Evolutionary conservation across 1,139 yeast species (phyloP), one percentile per base, ranked within the genome.

Genomic region (Geotrichum klebahnii): DNA sequence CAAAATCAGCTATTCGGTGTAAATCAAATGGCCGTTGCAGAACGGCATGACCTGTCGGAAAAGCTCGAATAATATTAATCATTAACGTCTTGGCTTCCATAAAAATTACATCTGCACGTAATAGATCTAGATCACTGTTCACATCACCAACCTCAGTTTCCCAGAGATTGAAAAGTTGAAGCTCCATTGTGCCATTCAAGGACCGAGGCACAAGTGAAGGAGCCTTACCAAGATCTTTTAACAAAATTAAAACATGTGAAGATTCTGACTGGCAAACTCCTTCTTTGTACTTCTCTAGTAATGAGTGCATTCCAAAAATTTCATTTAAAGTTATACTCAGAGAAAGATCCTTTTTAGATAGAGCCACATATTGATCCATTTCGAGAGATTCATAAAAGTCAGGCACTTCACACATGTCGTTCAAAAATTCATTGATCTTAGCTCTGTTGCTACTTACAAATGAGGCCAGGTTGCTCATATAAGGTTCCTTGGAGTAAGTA

Each of bases 361-460:
- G 57, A 0, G 74, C 73, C 22, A 69, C 67, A 53, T 69, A 71
- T 57, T 70, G 73, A 53, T 70, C 74, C 64, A 70, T 64, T 53
- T 70, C 74, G 17, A 70, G 62, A 3, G 70, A 63, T 53, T 71
- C 74, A 55, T 68, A 67, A 51, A 71, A 70, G 52, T 71, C 75
- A 1, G 73, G 71, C 3, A 71, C 75, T 34, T 70, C 72, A 52
- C 75, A 70, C 42, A 71, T 54, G 17, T 67, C 69, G 48, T 65
- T 62, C 41, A 71, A 61, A 51, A 70, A 71, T 39, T 53, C 54
- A 48, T 65, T 65, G 51, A 70, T 63, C 10, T 66, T 61, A 3
- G 62, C 54, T 48, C 64, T 63, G 59, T 68, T 67, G 16, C 59
- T 55, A 47, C 64, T 66, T 4, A 69, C 61, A 55, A 69, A 68